Evolutionary conservation across 192 early-diverging fungal genomes (phyloP), one percentile per base, ranked within the genome.

Genomic region (Blastocladiella britannica): DNA sequence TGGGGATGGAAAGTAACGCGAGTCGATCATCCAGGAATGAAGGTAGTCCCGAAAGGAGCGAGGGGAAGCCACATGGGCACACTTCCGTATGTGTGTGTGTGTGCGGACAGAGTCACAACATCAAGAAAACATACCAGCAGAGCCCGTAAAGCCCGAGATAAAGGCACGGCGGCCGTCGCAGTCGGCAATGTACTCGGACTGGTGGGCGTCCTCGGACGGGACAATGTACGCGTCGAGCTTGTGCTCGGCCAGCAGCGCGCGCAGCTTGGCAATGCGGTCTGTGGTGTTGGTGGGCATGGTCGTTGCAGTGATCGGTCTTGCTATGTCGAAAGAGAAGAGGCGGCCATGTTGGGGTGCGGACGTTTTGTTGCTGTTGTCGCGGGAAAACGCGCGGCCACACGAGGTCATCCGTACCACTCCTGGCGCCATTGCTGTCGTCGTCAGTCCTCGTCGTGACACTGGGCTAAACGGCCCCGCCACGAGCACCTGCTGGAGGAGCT

Each of bases 111-210:
- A 12, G 22, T 15, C 12, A 51, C 20, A 15, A 55, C 20, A 28
- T 55, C 15, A 29, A n/a, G n/a, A n/a, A n/a, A 26, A 56, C 54
- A 25, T 64, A 67, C 88, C 89, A n/a, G 94, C 91, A 22, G 94
- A 97, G n/a, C 94, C 94, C 53, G 82, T 87, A 65, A 97, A 97
- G 29, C 91, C 91, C 4, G 85, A 88, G 64, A 97, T 93, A 67
- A 76, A 97, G 26, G 74, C 72, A 27, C 94, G 85, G 22, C 94
- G 82, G 56, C 75, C 81, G 63, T 97, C 91, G 67, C 83, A 84
- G 23, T 73, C 74, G 25, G 89, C 88, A 61, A 92, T 86, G 60
- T 97, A 97, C 75, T 95, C 91, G 70, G 87, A 89, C 87, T 91
- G 89, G 72, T 97, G 93, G 6, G 93, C 87, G 67, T 98, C 94